A percentile compares a stretch with the other conserved stretches of the same genome.
Conservation (phyloP, 1,139 yeast species). For the Suhomyces ambrosiae region DNA sequence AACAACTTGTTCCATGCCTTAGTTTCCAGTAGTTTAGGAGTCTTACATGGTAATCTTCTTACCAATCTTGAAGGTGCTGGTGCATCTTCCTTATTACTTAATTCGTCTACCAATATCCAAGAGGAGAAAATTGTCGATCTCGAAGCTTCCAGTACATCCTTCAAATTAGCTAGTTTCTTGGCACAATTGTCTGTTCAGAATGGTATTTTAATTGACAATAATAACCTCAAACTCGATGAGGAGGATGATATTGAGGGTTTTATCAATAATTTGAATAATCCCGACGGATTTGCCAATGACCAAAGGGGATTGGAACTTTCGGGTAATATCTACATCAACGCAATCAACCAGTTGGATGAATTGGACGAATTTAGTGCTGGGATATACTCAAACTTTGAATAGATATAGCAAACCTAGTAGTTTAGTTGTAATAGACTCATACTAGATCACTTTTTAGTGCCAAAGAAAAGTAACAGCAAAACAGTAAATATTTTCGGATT, state of each 20-base stretch:
- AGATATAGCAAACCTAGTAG: conserved; percentile 6
- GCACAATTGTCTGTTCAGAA: conserved; percentile 73
- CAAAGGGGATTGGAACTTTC: conserved; percentile 20
- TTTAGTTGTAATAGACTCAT: too few relatives aligned
- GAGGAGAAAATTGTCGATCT: conserved; percentile 23
- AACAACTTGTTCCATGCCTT: conserved; percentile 32
- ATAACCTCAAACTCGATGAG: conserved; percentile 46
- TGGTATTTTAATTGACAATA: conserved; percentile 51
- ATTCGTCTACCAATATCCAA: conserved; percentile 12
- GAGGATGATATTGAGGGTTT: conserved; percentile 41
- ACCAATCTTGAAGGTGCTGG: conserved; percentile 12
- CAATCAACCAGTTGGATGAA: conserved; percentile 58
- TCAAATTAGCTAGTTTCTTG: conserved; percentile 67
- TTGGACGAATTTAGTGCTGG: conserved; percentile 88
- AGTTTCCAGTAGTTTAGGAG: conserved; percentile 31
- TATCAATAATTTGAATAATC: conserved; percentile 14
- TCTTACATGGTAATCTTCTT: conserved; percentile 33
- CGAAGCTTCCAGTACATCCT: conserved; percentile 25
- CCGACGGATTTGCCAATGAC: conserved; percentile 8
- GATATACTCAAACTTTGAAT: conserved; percentile 82
- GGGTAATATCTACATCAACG: conserved; percentile 46
- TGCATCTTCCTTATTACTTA: conserved; percentile 11
- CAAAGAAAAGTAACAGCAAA: too few relatives aligned
- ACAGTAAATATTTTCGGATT: too few relatives aligned
- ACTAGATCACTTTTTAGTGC: too few relatives aligned